Conservation (phyloP, 2,329 filamentous ascomycete genomes). For the Didymosphaeria variabile region DNA sequence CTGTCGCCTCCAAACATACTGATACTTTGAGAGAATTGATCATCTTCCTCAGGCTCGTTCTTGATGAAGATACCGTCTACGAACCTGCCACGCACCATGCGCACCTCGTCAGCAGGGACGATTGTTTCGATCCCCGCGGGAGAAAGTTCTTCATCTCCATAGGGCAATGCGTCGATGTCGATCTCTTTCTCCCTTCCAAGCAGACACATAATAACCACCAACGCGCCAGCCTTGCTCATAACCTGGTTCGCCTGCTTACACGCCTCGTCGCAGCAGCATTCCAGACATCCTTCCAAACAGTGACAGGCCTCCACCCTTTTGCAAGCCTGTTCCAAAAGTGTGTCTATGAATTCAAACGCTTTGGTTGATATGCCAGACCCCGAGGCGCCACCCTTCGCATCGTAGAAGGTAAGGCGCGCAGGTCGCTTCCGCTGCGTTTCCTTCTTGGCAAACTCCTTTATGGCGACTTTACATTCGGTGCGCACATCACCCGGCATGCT, state of each 20-base stretch:
- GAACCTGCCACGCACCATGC: slow-evolving; percentile 50
- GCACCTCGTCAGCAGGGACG: slow-evolving; percentile 74
- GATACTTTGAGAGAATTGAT: slow-evolving; percentile 41
- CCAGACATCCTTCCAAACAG: slow-evolving; percentile 83
- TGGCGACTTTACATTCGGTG: slow-evolving; percentile 89
- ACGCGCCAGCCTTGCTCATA: slow-evolving; percentile 89
- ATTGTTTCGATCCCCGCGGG: slow-evolving; percentile 84
- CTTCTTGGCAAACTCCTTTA: slow-evolving; percentile 83
- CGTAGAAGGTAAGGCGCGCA: slow-evolving; percentile 90
- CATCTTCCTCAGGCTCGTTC: slow-evolving; percentile 46
- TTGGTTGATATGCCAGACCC: slow-evolving; percentile 90
- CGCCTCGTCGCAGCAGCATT: slow-evolving; percentile 85
- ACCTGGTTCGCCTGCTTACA: slow-evolving; percentile 90
- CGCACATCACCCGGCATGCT: slow-evolving; percentile 89
- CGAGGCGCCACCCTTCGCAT: slow-evolving; percentile 85
- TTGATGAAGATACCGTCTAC: slow-evolving; percentile 53
- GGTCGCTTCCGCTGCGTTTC: slow-evolving; percentile 81
- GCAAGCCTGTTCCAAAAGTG: slow-evolving; percentile 78
- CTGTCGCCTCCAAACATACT: slow-evolving; percentile 45
- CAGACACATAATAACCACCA: slow-evolving; percentile 80
- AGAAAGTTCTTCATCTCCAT: slow-evolving; percentile 76
- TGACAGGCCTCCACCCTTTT: slow-evolving; percentile 77
- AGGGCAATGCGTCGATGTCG: slow-evolving; percentile 83
- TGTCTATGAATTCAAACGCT: slow-evolving; percentile 90
- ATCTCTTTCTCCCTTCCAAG: slow-evolving; percentile 78